phyloP scores from a whole-genome alignment of 1,284 basidiomycete genomes.

The Leccinum pseudoinsigne region DNA sequence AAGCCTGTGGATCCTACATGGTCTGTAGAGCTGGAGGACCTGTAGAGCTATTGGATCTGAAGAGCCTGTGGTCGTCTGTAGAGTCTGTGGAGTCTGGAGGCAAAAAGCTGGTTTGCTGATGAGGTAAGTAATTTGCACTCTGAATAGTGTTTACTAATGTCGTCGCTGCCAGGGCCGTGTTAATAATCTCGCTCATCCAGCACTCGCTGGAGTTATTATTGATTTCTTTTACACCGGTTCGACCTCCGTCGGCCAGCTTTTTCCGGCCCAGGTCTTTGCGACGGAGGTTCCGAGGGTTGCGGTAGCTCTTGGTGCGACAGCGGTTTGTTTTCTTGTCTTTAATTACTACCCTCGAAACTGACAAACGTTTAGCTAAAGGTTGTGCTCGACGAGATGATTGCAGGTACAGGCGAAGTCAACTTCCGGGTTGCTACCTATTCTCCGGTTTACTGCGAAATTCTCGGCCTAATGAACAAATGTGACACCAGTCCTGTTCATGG shows the following conservation, averaged over 20 bases:
- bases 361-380: conserved; percentile 1
- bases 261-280: background rate
- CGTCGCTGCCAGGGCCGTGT: background rate
- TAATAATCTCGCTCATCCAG: background rate
- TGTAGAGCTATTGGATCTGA: too few relatives aligned
- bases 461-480: conserved; percentile 5
- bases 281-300: background rate
- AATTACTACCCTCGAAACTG: background rate
- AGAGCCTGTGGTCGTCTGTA: too few relatives aligned
- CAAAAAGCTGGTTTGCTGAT: background rate
- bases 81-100: too few relatives aligned
- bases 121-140: background rate
- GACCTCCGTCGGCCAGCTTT: background rate
- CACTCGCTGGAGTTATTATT: background rate
- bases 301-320: background rate
- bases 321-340: background rate
- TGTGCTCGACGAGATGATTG: background rate
- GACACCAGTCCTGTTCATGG: background rate
- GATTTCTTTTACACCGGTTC: background rate
- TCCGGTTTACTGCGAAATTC: background rate
- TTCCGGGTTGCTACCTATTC: background rate
- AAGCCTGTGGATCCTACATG: too few relatives aligned
- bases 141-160: background rate
- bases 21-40: too few relatives aligned
- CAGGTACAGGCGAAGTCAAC: background rate